These are phyloP conservation scores for Plasmodium vinckei DNA, from an alignment of 169 alveolate species.

Conservation along the genomic window DNA sequence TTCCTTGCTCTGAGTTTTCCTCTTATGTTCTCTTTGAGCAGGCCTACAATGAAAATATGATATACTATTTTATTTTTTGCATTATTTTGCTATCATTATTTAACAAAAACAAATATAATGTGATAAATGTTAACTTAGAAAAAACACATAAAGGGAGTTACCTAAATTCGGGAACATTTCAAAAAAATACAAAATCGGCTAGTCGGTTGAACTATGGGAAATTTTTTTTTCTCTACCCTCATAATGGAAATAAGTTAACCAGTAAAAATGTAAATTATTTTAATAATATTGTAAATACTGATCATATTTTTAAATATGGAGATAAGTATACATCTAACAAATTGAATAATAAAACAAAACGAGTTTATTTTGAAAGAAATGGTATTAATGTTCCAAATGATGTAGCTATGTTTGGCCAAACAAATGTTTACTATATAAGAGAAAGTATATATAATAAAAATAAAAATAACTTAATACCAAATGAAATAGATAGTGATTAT, in stretches of 20 bases:
- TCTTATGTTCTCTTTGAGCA: too few relatives aligned
- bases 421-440: conserved; percentile 57
- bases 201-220: background rate
- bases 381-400: conserved; percentile 67
- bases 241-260: background rate
- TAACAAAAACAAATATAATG: background rate
- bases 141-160: background rate
- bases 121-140: background rate
- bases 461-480: conserved; percentile 47
- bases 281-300: too few relatives aligned
- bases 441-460: conserved; percentile 48
- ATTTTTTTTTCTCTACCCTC: background rate
- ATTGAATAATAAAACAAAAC: background rate
- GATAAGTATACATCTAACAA: background rate
- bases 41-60: conserved; percentile 7
- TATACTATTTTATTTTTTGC: background rate
- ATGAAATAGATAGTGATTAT: conserved; percentile 25
- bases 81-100: background rate
- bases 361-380: conserved; percentile 56
- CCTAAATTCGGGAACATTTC: too few relatives aligned
- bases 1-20: too few relatives aligned
- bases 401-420: conserved; percentile 74
- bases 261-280: too few relatives aligned
- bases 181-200: too few relatives aligned
- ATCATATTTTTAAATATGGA: background rate